Conservation (phyloP, 2,329 filamentous ascomycete species). For the Rachicladosporium sp. region DNA sequence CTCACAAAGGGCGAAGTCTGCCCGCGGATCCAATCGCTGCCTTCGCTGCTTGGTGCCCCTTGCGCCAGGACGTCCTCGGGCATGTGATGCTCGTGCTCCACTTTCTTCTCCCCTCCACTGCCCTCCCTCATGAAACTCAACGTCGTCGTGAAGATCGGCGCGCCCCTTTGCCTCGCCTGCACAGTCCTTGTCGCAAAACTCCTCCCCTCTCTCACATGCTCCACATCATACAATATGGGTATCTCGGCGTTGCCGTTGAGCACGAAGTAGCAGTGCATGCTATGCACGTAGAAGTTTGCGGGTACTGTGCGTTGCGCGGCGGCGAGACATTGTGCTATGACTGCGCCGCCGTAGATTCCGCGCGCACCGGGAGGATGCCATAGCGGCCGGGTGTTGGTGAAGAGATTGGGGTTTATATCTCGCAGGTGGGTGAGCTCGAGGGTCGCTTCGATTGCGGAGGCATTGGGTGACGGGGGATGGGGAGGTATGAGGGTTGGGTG, state of each 20-base stretch:
- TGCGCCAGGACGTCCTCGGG: conserved; percentile 24
- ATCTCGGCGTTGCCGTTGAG: conserved; percentile 75
- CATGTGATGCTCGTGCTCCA: conserved; percentile 54
- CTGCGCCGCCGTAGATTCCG: conserved; percentile 86
- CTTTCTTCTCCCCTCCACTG: conserved; percentile 41
- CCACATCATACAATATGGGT: conserved; percentile 89
- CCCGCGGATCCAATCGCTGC: conserved; percentile 21
- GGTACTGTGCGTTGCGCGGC: conserved; percentile 83
- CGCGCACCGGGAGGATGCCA: conserved; percentile 89
- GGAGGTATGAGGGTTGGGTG: conserved; percentile 51
- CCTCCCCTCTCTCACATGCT: conserved; percentile 79
- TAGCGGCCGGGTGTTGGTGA: conserved; percentile 81
- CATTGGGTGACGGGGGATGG: conserved; percentile 57
- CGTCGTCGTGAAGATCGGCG: conserved; percentile 90
- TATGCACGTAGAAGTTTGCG: conserved; percentile 70
- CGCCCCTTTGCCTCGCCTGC: conserved; percentile 80
- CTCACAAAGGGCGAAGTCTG: conserved; percentile 44
- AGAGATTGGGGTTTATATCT: conserved; percentile 72
- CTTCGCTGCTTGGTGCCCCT: conserved; percentile 29
- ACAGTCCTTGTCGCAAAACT: conserved; percentile 89
- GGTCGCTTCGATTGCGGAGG: conserved; percentile 77
- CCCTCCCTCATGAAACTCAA: conserved; percentile 70
- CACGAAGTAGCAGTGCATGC: conserved; percentile 98
- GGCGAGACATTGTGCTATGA: conserved; percentile 82
- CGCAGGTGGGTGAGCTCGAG: conserved; percentile 72